Evolutionary conservation across 768 basidiomycete species (phyloP).

Genomic region (Nevesoporus exiguus): DNA sequence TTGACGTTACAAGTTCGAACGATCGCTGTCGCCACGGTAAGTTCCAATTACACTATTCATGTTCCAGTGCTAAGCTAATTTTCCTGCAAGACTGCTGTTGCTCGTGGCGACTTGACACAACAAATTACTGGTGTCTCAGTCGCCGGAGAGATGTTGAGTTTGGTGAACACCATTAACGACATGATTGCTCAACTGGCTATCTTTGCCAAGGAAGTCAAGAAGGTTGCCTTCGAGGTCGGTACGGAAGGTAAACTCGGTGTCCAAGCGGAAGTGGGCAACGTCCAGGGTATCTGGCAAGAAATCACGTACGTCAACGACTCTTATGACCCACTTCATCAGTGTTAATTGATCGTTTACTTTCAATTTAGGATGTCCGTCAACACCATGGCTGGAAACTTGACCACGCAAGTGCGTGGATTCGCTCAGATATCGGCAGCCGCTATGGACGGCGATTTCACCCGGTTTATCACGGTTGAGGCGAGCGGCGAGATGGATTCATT

Average conservation of each 20-base stretch:
- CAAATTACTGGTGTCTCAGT: constrained; percentile 93
- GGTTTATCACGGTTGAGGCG: constrained; percentile 99
- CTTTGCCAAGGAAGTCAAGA: constrained; percentile 82
- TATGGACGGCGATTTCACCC: constrained; percentile 97
- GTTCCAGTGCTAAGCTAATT: not conserved
- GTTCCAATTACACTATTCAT: constrained; percentile 23
- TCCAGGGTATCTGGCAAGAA: constrained; percentile 98
- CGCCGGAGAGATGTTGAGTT: constrained; percentile 91
- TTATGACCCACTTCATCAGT: not conserved
- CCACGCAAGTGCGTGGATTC: constrained; percentile 98
- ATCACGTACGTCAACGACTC: constrained; percentile 70
- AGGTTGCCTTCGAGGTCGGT: constrained; percentile 95
- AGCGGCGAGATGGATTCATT: constrained; percentile 98
- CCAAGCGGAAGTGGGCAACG: constrained; percentile 93
- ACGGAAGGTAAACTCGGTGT: constrained; percentile 99
- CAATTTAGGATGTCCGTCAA: constrained; percentile 82
- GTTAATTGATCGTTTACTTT: not conserved
- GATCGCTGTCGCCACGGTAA: constrained; percentile 86
- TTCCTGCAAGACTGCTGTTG: constrained; percentile 72
- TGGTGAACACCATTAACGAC: constrained; percentile 97
- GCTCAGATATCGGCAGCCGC: constrained; percentile 98
- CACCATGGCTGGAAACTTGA: constrained; percentile 94
- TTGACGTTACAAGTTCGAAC: constrained; percentile 91
- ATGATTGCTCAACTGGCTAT: constrained; percentile 68
- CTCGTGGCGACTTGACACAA: constrained; percentile 87